These are phyloP conservation scores for Kodamaea sp. DNA, from an alignment of 1,139 yeast genomes.

Conservation along the genomic window DNA sequence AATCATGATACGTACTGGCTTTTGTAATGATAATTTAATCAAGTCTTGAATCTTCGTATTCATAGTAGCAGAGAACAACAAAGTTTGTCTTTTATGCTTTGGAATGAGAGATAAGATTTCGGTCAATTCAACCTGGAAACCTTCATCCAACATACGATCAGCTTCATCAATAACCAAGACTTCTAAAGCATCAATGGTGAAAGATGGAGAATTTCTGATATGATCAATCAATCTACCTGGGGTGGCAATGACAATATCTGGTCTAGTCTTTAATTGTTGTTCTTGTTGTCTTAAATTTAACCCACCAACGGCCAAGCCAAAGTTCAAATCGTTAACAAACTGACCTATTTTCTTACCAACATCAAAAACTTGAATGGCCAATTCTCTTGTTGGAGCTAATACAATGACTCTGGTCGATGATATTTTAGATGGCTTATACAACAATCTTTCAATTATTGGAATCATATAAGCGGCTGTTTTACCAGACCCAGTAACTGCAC, in stretches of 20 bases:
- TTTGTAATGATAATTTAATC: slow-evolving; percentile 79
- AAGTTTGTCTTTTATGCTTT: slow-evolving; percentile 79
- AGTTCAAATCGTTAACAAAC: slow-evolving; percentile 68
- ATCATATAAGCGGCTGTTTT: slow-evolving; percentile 97
- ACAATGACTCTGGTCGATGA: slow-evolving; percentile 89
- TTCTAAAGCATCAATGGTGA: slow-evolving; percentile 86
- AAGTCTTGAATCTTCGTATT: slow-evolving; percentile 85
- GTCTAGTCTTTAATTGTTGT: slow-evolving; percentile 84
- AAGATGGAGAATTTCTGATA: slow-evolving; percentile 89
- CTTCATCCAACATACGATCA: slow-evolving; percentile 98
- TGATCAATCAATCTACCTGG: slow-evolving; percentile 98
- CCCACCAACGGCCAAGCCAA: slow-evolving; percentile 98
- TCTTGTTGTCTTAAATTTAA: slow-evolving; percentile 91
- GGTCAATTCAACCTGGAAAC: slow-evolving; percentile 90
- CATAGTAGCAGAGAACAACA: slow-evolving; percentile 97
- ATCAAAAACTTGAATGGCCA: slow-evolving; percentile 93
- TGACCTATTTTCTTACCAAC: slow-evolving; percentile 85
- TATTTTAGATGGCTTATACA: slow-evolving; percentile 80
- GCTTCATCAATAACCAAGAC: slow-evolving; percentile 95
- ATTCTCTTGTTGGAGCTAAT: slow-evolving; percentile 93
- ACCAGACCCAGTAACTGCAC: slow-evolving; percentile 99
- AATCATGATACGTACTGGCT: slow-evolving; percentile 92
- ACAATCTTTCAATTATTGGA: slow-evolving; percentile 87
- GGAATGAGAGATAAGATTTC: slow-evolving; percentile 88
- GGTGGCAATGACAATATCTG: slow-evolving; percentile 95